Evolutionary conservation across 495 filamentous ascomycete species (phyloP), one percentile per base, ranked within the genome.

Genomic region (Hypoxylon crocopeplum): DNA sequence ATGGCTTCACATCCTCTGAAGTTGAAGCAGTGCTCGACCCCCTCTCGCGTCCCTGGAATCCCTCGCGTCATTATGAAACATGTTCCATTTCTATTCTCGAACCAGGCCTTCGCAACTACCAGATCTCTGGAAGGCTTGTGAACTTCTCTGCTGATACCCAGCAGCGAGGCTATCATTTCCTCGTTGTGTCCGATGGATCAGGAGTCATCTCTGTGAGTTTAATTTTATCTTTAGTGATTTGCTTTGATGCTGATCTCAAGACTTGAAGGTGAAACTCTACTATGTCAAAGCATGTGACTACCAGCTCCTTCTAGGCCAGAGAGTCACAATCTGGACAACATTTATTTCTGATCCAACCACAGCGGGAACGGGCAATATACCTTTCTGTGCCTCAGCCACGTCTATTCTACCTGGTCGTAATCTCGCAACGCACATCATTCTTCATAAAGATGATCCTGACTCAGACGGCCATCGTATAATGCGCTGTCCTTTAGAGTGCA

Each of bases 161-260:
- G 38, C 41, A 64, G n/a, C 29, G 42, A 41, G 82, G 84, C 0
- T 83, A 76, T 65, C 71, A 85, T 36, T 81, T 80, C 29, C 48
- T 87, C 13, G 73, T 81, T 41, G 59, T 88, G 1, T 82, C 79
- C 49, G 86, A 89, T 69, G 72, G 84, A 48, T 79, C 77, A 17
- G 86, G 80, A 3, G 77, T 76, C 8, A 71, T 87, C 37, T 78
- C 74, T 5, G 86, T 88, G 66, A 27, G 72, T 54, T 16, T 5
- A 24, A 29, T 10, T 7, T 11, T 5, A 27, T 5, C 10, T 25
- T 7, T 13, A 19, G 10, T 41, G 10, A 16, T 20, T 1, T 10
- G 20, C 16, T 41, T 25, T 1, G 10, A 24, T 48, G 19, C 38
- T 36, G 19, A 57, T 11, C n/a, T n/a, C 7, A 19, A 16, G 8